phyloP scores from a whole-genome alignment of 495 filamentous ascomycete genomes.

The Podospora conica region DNA sequence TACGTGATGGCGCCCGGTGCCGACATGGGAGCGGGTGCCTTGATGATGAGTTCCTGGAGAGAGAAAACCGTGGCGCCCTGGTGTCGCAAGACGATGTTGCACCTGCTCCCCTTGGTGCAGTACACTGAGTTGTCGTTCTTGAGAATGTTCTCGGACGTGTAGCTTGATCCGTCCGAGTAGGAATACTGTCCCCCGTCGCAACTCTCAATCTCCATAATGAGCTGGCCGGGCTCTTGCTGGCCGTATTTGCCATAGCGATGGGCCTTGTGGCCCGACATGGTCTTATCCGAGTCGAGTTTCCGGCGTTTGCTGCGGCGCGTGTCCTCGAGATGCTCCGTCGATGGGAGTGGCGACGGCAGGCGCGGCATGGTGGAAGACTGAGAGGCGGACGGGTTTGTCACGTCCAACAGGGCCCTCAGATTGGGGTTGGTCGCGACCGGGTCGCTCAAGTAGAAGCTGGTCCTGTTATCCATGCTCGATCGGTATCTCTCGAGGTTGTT shows the following conservation, averaged over 20 bases:
- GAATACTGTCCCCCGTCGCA: slow-evolving; percentile 71
- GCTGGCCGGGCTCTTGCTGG: slow-evolving; percentile 69
- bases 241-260: slow-evolving; percentile 77
- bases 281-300: slow-evolving; percentile 62
- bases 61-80: slow-evolving; percentile 70
- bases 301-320: slow-evolving; percentile 60
- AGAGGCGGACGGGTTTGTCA: slow-evolving; percentile 23
- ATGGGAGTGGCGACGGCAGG: slow-evolving; percentile 24
- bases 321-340: slow-evolving; percentile 36
- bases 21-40: slow-evolving; percentile 45
- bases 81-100: slow-evolving; percentile 79
- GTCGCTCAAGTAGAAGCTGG: slow-evolving; percentile 17
- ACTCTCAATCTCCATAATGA: slow-evolving; percentile 79
- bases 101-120: slow-evolving; percentile 75
- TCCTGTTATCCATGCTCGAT: slow-evolving; percentile 23
- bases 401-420: slow-evolving; percentile 44
- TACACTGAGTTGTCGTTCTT: slow-evolving; percentile 78
- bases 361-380: slow-evolving; percentile 33
- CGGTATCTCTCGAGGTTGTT: neutral
- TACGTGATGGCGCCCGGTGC: slow-evolving; percentile 56
- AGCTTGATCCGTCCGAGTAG: slow-evolving; percentile 55
- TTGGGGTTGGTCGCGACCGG: slow-evolving; percentile 41
- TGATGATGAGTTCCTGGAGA: slow-evolving; percentile 79
- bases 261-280: slow-evolving; percentile 45
- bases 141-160: slow-evolving; percentile 74